Base-by-base conservation (phyloP, 1,139 yeast species). In the Pichia sp. region DNA sequence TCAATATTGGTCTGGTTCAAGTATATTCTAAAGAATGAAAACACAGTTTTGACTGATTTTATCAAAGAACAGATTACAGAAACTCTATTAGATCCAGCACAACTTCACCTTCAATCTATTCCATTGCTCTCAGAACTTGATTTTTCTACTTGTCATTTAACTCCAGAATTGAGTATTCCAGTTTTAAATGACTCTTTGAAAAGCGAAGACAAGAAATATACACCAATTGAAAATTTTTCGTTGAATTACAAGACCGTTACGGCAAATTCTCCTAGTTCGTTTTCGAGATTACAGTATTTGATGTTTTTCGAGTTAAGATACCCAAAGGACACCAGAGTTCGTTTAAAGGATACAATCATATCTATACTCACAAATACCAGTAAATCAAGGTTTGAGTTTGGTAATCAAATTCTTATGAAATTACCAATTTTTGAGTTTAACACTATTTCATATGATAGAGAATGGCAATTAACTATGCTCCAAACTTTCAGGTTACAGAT, bases 401-500 rank as follows among this genome's bases (percentile, higher is more conserved):
- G 81, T 28, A 56, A 64, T 11, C 85, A 81, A 49, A 66, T 77
- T 42, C 65, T 77, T 16, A 70, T 72, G 38, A 67, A 81, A 0
- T 78, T 78, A 52, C 84, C 85, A 4, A 68, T 71, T 16, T 60
- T 80, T 44, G 63, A 79, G 11, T 65, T 67, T 3, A 67, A 72
- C 4, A 64, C 71, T 48, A 75, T 79, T 4, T 58, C 63, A 26
- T 60, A 72, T 31, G 94, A 84, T 56, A 67, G 90, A 47, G 92
- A 84, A 58, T 85, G 83, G 49, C 76, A 73, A 49, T 61, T 79
- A 36, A 76, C 77, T 39, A 65, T 77, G 4, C 52, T 81, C 41
- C 61, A 67, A 33, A 81, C 81, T 41, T 71, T 81, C 36, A 65
- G 81, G 7, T 68, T 77, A 3, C 94, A 84, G 54, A 63, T 82